A percentile compares a stretch with the other conserved stretches of the same genome.
Evolutionary conservation across 2,329 filamentous ascomycete species (phyloP).

Genomic region (Cordyceps militaris): DNA sequence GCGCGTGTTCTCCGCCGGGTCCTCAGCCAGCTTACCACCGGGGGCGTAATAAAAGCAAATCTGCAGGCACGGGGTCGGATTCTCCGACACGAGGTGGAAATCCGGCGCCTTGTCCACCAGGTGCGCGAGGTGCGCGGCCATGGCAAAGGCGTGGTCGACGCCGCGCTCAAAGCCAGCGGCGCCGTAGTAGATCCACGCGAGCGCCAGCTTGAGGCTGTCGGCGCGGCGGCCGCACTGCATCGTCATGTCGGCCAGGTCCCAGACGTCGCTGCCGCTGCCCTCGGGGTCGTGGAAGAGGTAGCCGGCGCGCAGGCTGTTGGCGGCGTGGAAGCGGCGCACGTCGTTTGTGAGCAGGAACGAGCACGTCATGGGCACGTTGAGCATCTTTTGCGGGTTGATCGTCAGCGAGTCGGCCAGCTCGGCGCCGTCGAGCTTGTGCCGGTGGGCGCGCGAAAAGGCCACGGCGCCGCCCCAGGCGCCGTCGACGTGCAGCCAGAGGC

Average conservation of each 20-base stretch:
- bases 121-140: conserved; percentile 59
- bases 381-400: conserved; percentile 96
- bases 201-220: conserved; percentile 78
- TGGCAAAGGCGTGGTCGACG: conserved; percentile 65
- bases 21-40: conserved; percentile 36
- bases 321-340: conserved; percentile 66
- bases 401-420: conserved; percentile 77
- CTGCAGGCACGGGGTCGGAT: conserved; percentile 81
- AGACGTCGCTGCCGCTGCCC: conserved; percentile 52
- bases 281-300: conserved; percentile 67
- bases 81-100: conserved; percentile 65
- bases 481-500: conserved; percentile 89
- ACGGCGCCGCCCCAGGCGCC: conserved; percentile 84
- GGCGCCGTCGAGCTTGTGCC: conserved; percentile 58
- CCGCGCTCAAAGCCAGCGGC: conserved; percentile 61
- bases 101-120: conserved; percentile 48
- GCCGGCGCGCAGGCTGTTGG: conserved; percentile 79
- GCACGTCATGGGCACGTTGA: conserved; percentile 84
- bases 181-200: conserved; percentile 88
- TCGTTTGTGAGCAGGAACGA: conserved; percentile 80
- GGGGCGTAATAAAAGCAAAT: conserved; percentile 88
- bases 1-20: conserved; percentile 39
- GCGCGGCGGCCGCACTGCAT: conserved; percentile 86
- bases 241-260: conserved; percentile 87
- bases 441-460: conserved; percentile 61